Base-by-base conservation (phyloP, 73 alveolate genomes). In the Breviolum minutum region DNA sequence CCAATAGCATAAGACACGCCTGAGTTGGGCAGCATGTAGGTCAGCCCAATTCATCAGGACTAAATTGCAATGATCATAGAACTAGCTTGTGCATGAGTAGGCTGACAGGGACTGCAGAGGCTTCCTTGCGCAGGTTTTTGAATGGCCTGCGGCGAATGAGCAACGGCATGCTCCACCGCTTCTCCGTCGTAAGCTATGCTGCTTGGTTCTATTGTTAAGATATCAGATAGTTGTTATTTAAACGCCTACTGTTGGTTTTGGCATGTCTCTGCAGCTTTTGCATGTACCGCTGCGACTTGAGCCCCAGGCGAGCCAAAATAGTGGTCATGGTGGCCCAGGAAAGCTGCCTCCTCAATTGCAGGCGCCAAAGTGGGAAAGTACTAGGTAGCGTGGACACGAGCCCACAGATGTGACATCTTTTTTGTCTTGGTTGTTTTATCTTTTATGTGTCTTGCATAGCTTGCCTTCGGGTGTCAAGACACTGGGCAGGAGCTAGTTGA, bases 111-210 rank as follows among this genome's bases (percentile, higher is more conserved):
- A 22, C n/a, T 68, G 24, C 77, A 68, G 8, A 68, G 91, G 74
- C 17, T 11, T 7, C 5, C 30, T 14, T 63, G 12, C 11, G 66
- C 81, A 92, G 98, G 98, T 92, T 92, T 63, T 89, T 92, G 29
- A 76, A 92, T 22, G 76, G 98, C 63, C 26, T 92, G 68, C 98
- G 98, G 19, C 98, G 98, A 32, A 29, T 76, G 90, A 92, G 98
- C 90, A 92, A 64, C 27, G 98, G 98, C 81, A 92, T 92, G 98
- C 81, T 92, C 27, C 98, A 80, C 74, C 98, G 98, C 80, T 92
- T 92, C 83, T 92, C 98, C 20, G 90, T 92, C 68, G 98, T 80
- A 19, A 92, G 98, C 98, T 86, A 92, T 74, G 90, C 61, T 54
- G 8, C 81, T 80, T 12, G 73, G 61, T 77, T 85, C 24, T 68